Conservation (phyloP, 352 stramenopile species). For the Phytopythium cucurbitacearum region DNA sequence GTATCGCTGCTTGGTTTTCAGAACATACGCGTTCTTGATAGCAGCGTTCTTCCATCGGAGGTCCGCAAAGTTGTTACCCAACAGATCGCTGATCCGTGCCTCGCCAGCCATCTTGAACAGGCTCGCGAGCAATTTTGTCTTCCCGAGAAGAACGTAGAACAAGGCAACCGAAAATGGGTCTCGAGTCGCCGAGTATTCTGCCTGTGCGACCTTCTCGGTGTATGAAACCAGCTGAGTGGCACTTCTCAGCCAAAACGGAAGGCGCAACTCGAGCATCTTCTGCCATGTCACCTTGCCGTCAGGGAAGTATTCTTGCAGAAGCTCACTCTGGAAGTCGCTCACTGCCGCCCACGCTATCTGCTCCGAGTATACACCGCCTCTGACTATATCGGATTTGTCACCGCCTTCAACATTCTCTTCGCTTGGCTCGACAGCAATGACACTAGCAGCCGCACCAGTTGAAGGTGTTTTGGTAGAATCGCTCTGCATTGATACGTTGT, state of each 20-base stretch:
- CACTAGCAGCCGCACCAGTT: not conserved
- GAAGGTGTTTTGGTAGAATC: not conserved
- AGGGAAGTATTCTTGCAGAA: slow-evolving; percentile 74
- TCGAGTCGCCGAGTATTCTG: slow-evolving; percentile 62
- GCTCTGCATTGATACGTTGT: not conserved
- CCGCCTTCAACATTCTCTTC: slow-evolving; percentile 1
- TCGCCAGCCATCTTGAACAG: slow-evolving; percentile 86
- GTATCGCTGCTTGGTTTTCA: slow-evolving; percentile 85
- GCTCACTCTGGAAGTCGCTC: slow-evolving; percentile 55
- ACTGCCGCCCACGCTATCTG: slow-evolving; percentile 72
- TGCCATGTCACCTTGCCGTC: slow-evolving; percentile 47
- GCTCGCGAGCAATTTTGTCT: slow-evolving; percentile 73
- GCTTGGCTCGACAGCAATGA: slow-evolving; percentile 4
- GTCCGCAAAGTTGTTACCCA: slow-evolving; percentile 82
- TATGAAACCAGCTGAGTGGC: slow-evolving; percentile 43
- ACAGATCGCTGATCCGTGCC: slow-evolving; percentile 66
- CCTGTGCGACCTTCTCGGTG: slow-evolving; percentile 69
- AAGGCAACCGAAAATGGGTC: slow-evolving; percentile 84
- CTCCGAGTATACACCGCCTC: slow-evolving; percentile 66
- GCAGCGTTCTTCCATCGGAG: slow-evolving; percentile 80
- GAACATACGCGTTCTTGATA: slow-evolving; percentile 89
- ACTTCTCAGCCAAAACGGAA: slow-evolving; percentile 81
- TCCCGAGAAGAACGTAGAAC: slow-evolving; percentile 84
- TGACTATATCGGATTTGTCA: not conserved
- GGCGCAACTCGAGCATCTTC: slow-evolving; percentile 52